Evolutionary conservation across 2,329 filamentous ascomycete genomes (phyloP).

Genomic region (Eutypella sp.): DNA sequence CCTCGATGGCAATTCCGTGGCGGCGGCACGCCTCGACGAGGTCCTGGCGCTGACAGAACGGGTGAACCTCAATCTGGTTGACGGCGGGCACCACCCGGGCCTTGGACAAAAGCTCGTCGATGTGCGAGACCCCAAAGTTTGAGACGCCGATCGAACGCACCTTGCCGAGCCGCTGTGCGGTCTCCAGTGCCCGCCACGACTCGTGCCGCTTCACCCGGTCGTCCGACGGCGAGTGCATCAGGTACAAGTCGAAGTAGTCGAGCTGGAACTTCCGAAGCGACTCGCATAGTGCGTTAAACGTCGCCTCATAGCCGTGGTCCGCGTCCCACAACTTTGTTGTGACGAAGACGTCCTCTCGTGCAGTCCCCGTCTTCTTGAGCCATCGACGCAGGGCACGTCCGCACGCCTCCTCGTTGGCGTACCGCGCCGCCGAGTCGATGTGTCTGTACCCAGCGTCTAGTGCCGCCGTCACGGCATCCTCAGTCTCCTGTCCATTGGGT

Average conservation of each 20-base stretch:
- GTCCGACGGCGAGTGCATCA: conserved; percentile 44
- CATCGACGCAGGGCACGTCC: conserved; percentile 16
- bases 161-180: conserved; percentile 29
- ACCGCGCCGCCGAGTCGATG: conserved; percentile 41
- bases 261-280: conserved; percentile 41
- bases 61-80: conserved; percentile 59
- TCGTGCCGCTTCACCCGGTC: conserved; percentile 37
- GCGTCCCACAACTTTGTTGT: conserved; percentile 36
- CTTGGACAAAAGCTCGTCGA: conserved; percentile 31
- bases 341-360: conserved; percentile 30
- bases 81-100: conserved; percentile 45
- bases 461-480: conserved; percentile 28
- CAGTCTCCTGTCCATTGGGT: conserved; percentile 36
- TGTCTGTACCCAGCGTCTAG: conserved; percentile 48
- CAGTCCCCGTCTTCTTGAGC: conserved; percentile 23
- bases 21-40: conserved; percentile 44
- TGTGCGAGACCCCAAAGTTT: conserved; percentile 29
- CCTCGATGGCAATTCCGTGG: conserved; percentile 25
- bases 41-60: conserved; percentile 49
- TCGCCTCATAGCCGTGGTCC: conserved; percentile 21
- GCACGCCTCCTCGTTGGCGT: conserved; percentile 18
- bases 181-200: conserved; percentile 17
- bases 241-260: conserved; percentile 48
- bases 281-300: conserved; percentile 33
- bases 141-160: conserved; percentile 40